Evolutionary conservation across 495 filamentous ascomycete species (phyloP).

Genomic region (Schizothecium vesticola): DNA sequence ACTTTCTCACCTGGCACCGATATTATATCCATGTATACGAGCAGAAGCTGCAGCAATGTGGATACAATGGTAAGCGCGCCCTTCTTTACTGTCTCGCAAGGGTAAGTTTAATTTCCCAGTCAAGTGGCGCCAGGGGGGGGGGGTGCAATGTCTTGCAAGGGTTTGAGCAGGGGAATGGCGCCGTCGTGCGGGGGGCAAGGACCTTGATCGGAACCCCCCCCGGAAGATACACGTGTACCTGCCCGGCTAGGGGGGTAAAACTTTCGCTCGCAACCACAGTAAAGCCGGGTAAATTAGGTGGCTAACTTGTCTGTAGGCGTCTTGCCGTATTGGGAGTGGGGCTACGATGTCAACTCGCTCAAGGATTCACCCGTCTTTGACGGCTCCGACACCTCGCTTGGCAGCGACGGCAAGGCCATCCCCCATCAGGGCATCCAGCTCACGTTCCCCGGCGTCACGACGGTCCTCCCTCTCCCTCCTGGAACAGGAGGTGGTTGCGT

Average conservation of each 20-base stretch:
- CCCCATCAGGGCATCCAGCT: constrained; percentile 23
- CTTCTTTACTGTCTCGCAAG: too few relatives aligned
- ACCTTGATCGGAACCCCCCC: too few relatives aligned
- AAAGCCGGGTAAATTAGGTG: not conserved
- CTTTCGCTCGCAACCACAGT: too few relatives aligned
- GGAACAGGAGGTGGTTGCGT: constrained; percentile 64
- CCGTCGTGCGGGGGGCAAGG: too few relatives aligned
- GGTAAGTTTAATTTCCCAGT: too few relatives aligned
- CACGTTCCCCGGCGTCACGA: not conserved
- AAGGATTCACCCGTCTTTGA: constrained; percentile 55
- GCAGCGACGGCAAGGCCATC: constrained; percentile 52
- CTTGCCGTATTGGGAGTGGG: constrained; percentile 58
- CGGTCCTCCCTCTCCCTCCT: constrained; percentile 28
- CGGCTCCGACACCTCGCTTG: constrained; percentile 52
- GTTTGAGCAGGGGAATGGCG: too few relatives aligned
- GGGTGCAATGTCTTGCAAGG: too few relatives aligned
- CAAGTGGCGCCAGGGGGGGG: too few relatives aligned
- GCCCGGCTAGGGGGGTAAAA: too few relatives aligned
- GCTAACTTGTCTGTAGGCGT: not conserved
- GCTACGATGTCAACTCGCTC: constrained; percentile 41
- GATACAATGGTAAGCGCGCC: constrained; percentile 48
- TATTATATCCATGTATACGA: constrained; percentile 61
- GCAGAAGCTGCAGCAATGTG: constrained; percentile 61
- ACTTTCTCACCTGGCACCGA: constrained; percentile 66
- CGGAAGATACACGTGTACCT: too few relatives aligned